phyloP scores from a whole-genome alignment of 73 alveolate species.

The Paramecium pentaurelia region DNA sequence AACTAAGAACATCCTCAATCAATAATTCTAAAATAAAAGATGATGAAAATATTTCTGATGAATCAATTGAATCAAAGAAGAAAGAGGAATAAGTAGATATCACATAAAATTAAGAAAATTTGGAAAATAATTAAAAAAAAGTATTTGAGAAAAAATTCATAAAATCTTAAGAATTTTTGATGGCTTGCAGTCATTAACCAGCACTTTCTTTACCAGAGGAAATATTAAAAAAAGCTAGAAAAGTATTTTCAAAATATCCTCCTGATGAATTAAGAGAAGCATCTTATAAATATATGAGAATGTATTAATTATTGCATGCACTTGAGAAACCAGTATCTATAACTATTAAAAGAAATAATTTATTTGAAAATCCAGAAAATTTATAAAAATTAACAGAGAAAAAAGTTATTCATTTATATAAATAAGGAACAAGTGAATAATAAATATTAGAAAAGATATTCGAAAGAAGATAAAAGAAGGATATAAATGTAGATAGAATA shows the following conservation, averaged over 20 bases:
- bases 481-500: not conserved
- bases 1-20: not conserved
- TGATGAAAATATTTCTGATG: not conserved
- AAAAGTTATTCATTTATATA: slow-evolving; percentile 18
- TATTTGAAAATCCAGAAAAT: slow-evolving; percentile 42
- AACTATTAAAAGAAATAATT: not conserved
- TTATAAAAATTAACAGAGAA: slow-evolving; percentile 44
- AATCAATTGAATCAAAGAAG: not conserved
- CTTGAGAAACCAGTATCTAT: slow-evolving; percentile 51
- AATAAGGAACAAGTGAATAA: not conserved
- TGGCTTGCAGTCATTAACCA: slow-evolving; percentile 20
- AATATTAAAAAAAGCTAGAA: not conserved
- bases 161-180: slow-evolving; percentile 2
- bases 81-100: not conserved
- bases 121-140: not conserved
- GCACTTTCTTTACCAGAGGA: slow-evolving; percentile 10
- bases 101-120: not conserved
- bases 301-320: slow-evolving; percentile 58
- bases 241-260: slow-evolving; percentile 30
- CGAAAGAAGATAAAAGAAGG: slow-evolving; percentile 25
- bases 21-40: not conserved
- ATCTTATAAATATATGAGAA: slow-evolving; percentile 48
- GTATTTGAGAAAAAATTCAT: slow-evolving; percentile 37
- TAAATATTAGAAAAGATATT: slow-evolving; percentile 9
- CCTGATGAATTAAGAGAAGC: slow-evolving; percentile 47